Evolutionary conservation across 352 stramenopile species (phyloP), one percentile per base, ranked within the genome.

Genomic region (Peronosclerospora sorghi): DNA sequence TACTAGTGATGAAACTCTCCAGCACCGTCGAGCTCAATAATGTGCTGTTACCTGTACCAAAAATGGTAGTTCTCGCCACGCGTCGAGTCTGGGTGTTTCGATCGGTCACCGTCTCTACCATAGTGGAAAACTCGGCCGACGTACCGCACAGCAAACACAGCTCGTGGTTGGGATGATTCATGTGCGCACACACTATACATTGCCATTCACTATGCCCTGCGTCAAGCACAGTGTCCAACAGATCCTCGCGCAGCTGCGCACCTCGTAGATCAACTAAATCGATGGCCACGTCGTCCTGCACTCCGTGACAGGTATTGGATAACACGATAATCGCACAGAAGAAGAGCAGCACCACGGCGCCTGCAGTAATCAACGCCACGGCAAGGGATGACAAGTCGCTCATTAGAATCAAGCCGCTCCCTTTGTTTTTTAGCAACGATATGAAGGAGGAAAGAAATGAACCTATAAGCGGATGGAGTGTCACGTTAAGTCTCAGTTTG

Each of bases 121-220:
- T 65, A 5, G 50, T 61, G 5, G 68, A 77, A 17, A 68, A 66
- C 46, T 82, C 74, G 40, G 63, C 62, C 24, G 73, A 68, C 15
- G 74, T 74, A 32, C 74, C 74, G 41, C 74, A 86, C 37, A 86
- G 56, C 35, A 59, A 51, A 60, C 74, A 86, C 32, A 59, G 50
- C 26, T 65, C 49, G 36, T 80, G 68, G 45, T 79, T 73, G 4
- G 74, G 74, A 42, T 86, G 74, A 42, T 86, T 86, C 56, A 84
- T 62, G 42, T 86, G 73, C 32, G 69, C 62, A 42, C 74, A 86
- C 8, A 86, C 73, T 40, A 85, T 45, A 49, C 74, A 86, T 45
- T 85, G 69, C 74, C 74, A 85, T 51, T 86, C 74, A 39, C 54
- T 75, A 36, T 55, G 50, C 14, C 65, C 74, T 14, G 71, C 65